These are phyloP conservation scores for Backusella morwellensis DNA, from an alignment of 192 early-diverging fungal genomes.

Conservation along the genomic window DNA sequence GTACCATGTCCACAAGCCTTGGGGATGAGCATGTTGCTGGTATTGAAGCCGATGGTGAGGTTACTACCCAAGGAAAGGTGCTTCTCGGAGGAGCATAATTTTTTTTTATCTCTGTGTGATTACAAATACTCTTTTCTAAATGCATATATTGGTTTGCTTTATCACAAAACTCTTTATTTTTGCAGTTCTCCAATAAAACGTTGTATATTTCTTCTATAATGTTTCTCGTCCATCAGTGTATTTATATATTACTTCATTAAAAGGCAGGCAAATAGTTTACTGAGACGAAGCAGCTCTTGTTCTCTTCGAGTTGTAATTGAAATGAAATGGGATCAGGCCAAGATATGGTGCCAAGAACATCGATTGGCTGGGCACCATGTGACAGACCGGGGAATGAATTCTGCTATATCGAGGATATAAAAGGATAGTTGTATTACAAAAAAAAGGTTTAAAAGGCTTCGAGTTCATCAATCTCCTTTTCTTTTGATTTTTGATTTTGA, in stretches of 20 bases:
- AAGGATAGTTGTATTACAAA: not conserved
- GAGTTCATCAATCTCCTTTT: not conserved
- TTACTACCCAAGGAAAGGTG: slow-evolving; percentile 27
- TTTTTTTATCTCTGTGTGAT: not conserved
- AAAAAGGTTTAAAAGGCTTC: not conserved
- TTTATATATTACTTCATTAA: not conserved
- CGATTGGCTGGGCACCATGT: slow-evolving; percentile 1
- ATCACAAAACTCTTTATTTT: not conserved
- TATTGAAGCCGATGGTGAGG: slow-evolving; percentile 37
- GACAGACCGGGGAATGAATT: not conserved
- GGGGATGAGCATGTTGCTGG: slow-evolving; percentile 1
- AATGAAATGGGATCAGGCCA: not conserved
- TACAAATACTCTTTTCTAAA: not conserved
- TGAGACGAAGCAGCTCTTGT: not conserved
- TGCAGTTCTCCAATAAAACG: not conserved
- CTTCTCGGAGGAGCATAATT: not conserved
- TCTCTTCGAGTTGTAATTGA: not conserved
- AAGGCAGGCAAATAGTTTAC: not conserved
- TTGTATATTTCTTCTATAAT: not conserved
- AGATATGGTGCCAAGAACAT: not conserved
- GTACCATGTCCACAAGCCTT: slow-evolving; percentile 5
- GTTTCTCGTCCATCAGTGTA: not conserved
- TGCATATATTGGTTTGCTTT: not conserved
- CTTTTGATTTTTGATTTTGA: not conserved
- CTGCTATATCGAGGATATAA: not conserved